Evolutionary conservation across 208 protist genomes (phyloP), one percentile per base, ranked within the genome.

Genomic region (Sergeia podlipaevii): DNA sequence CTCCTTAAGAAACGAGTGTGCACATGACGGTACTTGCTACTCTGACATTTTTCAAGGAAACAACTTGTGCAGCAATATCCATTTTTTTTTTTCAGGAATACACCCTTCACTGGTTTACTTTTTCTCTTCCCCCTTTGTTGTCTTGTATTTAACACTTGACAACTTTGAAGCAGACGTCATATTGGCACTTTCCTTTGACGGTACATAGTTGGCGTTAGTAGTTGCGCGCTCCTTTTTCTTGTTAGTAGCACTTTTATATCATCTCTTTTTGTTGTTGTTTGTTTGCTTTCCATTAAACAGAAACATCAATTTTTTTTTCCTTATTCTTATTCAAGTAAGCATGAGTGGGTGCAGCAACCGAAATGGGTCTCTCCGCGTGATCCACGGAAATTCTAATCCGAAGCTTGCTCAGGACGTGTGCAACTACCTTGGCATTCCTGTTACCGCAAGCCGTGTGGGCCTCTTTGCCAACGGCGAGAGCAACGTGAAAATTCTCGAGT

Each of bases 401-500:
- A 79, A 89, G 54, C 69, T 96, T 4, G 90, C 87, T 24, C 62
- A 87, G 50, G 85, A 83, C 32, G 77, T 96, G 30, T 89, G 80
- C 59, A 44, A 66, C 30, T 77, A 72, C 30, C 74, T 96, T 8
- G 64, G 70, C 36, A 93, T 93, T 33, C 77, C 78, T 13, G 50
- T 85, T 29, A 93, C 80, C 36, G 65, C 53, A 17, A 80, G 78
- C 51, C 77, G 67, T 17, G 89, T 96, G 29, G 81, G 83, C 15
- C 47, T 64, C 33, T 96, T 96, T 56, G 84, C 89, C 15, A 96
- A 96, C 62, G 89, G 89, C 45, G 85, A 96, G 68, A 92, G 74
- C 7, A 84, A 84, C 65, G 73, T 96, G 13, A 89, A 89, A 58
- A 80, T 96, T 52, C 60, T 89, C 23, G 79, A 92, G 48, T 91